phyloP scores from a whole-genome alignment of 1,284 basidiomycete genomes.

The Vanrija sp. region DNA sequence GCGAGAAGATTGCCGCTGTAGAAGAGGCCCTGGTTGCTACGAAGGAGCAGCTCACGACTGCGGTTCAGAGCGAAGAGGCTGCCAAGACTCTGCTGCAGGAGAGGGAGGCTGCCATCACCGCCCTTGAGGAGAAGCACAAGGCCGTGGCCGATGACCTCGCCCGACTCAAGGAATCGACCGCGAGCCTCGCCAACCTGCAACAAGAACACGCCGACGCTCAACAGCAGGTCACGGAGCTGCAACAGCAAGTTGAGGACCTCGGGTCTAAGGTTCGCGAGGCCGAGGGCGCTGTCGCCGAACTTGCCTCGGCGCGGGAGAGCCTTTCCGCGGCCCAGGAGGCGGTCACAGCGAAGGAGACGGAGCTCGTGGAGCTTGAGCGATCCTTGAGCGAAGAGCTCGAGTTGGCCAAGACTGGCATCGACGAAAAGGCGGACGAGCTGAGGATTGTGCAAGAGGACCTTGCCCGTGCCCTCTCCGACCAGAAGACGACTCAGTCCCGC shows the following conservation, averaged over 20 bases:
- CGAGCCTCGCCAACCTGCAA: background rate
- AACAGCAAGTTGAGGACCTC: background rate
- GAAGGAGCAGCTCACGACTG: background rate
- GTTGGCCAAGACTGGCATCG: conserved; percentile 15
- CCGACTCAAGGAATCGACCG: background rate
- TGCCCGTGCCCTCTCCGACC: background rate
- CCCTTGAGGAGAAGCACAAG: background rate
- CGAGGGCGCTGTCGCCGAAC: background rate
- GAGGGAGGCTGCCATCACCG: background rate
- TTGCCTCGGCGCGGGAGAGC: background rate
- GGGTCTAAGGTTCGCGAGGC: background rate
- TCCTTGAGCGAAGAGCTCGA: conserved; percentile 10
- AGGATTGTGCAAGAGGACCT: background rate
- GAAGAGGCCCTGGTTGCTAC: conserved; percentile 1
- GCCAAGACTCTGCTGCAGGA: background rate
- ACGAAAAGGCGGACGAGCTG: conserved; percentile 3
- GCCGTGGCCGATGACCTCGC: background rate
- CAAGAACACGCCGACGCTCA: background rate
- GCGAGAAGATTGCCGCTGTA: background rate
- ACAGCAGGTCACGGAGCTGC: background rate
- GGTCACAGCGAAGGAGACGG: conserved; percentile 2
- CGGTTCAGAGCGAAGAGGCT: background rate
- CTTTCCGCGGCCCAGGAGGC: background rate
- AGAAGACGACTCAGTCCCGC: background rate
- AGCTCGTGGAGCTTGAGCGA: conserved; percentile 12